phyloP scores from a whole-genome alignment of 2,329 filamentous ascomycete genomes.

The Sodiomyces alkalinus region DNA sequence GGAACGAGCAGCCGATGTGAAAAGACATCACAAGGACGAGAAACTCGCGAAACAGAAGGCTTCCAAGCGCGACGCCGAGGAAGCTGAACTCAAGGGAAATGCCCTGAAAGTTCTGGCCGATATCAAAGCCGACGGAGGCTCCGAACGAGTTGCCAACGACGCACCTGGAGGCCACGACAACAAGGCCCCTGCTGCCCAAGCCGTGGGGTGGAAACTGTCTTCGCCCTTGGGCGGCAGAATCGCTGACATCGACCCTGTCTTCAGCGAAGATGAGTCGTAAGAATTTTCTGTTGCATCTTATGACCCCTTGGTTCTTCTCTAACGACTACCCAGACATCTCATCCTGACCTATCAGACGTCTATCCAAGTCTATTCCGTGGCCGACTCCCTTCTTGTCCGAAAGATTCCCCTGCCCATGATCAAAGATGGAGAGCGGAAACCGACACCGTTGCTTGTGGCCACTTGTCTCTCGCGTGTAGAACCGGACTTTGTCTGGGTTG shows the following conservation, averaged over 20 bases:
- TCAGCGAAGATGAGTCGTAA: slow-evolving; percentile 46
- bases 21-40: slow-evolving; percentile 17
- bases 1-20: slow-evolving; percentile 25
- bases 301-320: slow-evolving; percentile 7
- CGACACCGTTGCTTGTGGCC: slow-evolving; percentile 22
- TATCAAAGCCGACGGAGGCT: slow-evolving; percentile 2
- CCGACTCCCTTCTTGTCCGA: slow-evolving; percentile 66
- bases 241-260: slow-evolving; percentile 47
- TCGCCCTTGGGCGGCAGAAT: slow-evolving; percentile 51
- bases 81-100: slow-evolving; percentile 5
- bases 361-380: slow-evolving; percentile 66
- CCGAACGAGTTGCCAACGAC: background rate
- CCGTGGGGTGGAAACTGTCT: slow-evolving; percentile 41
- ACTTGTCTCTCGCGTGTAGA: slow-evolving; percentile 22
- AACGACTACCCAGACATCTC: slow-evolving; percentile 41
- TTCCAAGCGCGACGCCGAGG: slow-evolving; percentile 3
- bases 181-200: slow-evolving; percentile 1
- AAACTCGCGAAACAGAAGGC: slow-evolving; percentile 10
- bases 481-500: slow-evolving; percentile 41
- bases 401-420: slow-evolving; percentile 42
- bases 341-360: slow-evolving; percentile 61
- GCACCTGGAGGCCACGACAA: background rate
- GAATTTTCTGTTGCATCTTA: slow-evolving; percentile 14
- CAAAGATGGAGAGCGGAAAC: slow-evolving; percentile 9
- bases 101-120: slow-evolving; percentile 7